phyloP scores from a whole-genome alignment of 768 basidiomycete genomes.

The Trametes gibbosa region DNA sequence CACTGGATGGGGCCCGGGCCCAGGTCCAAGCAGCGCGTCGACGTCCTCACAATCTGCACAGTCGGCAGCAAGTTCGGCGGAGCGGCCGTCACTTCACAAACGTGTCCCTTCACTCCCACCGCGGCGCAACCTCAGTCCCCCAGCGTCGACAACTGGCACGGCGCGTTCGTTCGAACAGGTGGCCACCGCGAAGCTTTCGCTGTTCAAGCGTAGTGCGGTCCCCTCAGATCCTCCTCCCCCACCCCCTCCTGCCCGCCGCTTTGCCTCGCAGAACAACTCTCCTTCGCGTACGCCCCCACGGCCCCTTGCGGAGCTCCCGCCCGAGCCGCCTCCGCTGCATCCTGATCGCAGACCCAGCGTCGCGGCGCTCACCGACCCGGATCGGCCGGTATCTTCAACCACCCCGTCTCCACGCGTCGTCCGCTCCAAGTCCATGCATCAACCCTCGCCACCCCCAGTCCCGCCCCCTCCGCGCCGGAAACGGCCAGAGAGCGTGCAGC shows the following conservation, averaged over 20 bases:
- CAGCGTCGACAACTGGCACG: constrained; percentile 35
- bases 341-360: constrained; percentile 45
- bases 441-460: constrained; percentile 37
- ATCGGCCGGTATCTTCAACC: constrained; percentile 5
- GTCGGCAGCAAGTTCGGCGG: constrained; percentile 17
- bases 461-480: constrained; percentile 47
- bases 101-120: constrained; percentile 36
- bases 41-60: constrained; percentile 5
- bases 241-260: constrained; percentile 4
- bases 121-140: constrained; percentile 34
- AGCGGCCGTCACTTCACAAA: constrained; percentile 1
- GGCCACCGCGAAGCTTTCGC: constrained; percentile 33
- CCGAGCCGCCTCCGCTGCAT: constrained; percentile 49
- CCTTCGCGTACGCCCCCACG: constrained; percentile 33
- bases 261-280: constrained; percentile 24
- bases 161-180: constrained; percentile 41
- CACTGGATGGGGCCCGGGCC: neutral
- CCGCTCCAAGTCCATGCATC: constrained; percentile 57
- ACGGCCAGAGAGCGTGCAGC: constrained; percentile 65
- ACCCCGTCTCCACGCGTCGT: constrained; percentile 39
- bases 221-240: neutral
- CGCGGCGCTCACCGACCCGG: constrained; percentile 12
- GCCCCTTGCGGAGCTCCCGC: constrained; percentile 30
- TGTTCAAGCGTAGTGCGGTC: constrained; percentile 7
- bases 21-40: neutral